These are phyloP conservation scores for Diaporthe helianthi DNA, from an alignment of 2,329 filamentous ascomycete genomes.

Conservation along the genomic window DNA sequence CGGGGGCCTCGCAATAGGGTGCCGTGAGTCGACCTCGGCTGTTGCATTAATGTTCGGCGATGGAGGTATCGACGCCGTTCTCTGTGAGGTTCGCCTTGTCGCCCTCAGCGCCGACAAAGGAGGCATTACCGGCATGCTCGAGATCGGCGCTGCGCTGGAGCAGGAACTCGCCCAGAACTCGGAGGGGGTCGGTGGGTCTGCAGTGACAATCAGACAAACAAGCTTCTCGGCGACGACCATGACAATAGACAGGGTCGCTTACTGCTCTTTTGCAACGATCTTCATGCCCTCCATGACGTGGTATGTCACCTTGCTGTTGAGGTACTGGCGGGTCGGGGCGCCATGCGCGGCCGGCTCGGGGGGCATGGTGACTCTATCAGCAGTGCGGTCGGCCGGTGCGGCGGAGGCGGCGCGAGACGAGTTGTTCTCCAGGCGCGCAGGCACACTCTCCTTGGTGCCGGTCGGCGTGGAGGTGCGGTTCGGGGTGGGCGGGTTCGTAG, in stretches of 20 bases:
- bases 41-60: conserved; percentile 4
- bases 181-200: conserved; percentile 72
- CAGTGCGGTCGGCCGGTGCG: conserved; percentile 54
- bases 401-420: conserved; percentile 63
- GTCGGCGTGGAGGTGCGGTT: conserved; percentile 33
- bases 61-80: background rate
- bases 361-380: conserved; percentile 56
- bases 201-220: background rate
- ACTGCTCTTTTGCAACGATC: conserved; percentile 73
- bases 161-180: conserved; percentile 73
- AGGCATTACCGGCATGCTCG: conserved; percentile 47
- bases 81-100: conserved; percentile 20
- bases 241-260: conserved; percentile 42
- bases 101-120: conserved; percentile 7
- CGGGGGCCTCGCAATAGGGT: background rate
- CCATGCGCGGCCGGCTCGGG: conserved; percentile 68
- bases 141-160: conserved; percentile 72
- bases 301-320: conserved; percentile 74
- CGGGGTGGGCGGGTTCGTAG: conserved; percentile 20
- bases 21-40: background rate
- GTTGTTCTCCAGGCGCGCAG: conserved; percentile 23
- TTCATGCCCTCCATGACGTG: conserved; percentile 79
- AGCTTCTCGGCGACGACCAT: background rate
- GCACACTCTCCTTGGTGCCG: conserved; percentile 21
- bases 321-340: conserved; percentile 72